phyloP scores from a whole-genome alignment of 768 basidiomycete genomes.

The Astraeus odoratus region DNA sequence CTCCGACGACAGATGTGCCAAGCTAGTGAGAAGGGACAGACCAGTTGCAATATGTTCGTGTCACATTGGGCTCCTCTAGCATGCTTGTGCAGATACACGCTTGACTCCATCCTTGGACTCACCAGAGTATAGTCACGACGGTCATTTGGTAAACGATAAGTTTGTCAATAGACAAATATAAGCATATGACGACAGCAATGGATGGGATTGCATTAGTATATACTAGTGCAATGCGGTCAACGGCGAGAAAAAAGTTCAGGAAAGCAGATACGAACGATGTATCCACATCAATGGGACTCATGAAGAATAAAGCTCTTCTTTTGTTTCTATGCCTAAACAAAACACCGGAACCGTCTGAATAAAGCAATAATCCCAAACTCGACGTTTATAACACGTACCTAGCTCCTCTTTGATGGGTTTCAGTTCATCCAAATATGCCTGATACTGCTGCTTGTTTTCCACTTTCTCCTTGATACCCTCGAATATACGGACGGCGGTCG shows the following conservation, averaged over 20 bases:
- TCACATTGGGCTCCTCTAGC: no score
- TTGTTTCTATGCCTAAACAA: conserved; percentile 45
- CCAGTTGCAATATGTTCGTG: no score
- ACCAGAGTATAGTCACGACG: no score
- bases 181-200: background rate
- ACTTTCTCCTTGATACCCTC: conserved; percentile 97
- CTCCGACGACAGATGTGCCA: no score
- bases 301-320: conserved; percentile 57
- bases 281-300: conserved; percentile 22
- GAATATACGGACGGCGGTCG: conserved; percentile 92
- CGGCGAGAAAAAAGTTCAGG: background rate
- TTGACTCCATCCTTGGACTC: no score
- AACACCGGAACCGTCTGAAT: background rate
- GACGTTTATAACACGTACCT: conserved; percentile 41
- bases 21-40: no score
- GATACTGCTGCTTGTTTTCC: conserved; percentile 93
- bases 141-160: background rate
- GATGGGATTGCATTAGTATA: background rate
- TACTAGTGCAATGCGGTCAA: background rate
- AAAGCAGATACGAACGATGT: conserved; percentile 1
- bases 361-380: background rate
- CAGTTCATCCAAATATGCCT: conserved; percentile 88
- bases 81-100: no score
- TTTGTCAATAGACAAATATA: background rate
- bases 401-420: conserved; percentile 86